Evolutionary conservation across 164 flowering plant species (phyloP), one percentile per base, ranked within the genome.

Genomic region (Sextonia rubra): DNA sequence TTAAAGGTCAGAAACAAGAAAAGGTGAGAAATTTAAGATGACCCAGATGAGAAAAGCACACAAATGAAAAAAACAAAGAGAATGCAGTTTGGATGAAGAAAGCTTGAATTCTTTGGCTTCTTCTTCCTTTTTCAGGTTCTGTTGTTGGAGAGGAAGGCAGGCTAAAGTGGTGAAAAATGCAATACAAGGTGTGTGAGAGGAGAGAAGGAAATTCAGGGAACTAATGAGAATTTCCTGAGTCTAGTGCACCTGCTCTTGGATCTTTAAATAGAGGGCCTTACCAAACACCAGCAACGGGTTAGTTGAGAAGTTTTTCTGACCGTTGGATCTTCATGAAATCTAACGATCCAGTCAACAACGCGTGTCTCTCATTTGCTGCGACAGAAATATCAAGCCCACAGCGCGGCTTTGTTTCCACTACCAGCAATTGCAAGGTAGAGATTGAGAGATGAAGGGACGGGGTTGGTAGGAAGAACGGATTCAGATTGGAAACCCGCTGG

Each of bases 221-320:
- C 5, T 52, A 52, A 63, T 23, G 18, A 37, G 69, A 74, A 60
- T 67, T 78, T 73, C 78, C 81, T 78, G 80, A 68, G 70, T 69
- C 27, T 68, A 25, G 73, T 47, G 69, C 29, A 64, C 17, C 76
- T 3, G 68, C 49, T 56, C 73, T 32, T 6, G 72, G 52, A 20
- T 49, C 69, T 70, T 79, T 82, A 78, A 76, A 82, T 78, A 80
- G 77, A 58, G 5, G 64, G 62, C 64, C 11, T 56, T n/a, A 69
- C 72, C 69, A 47, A 20, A 8, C 52, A 26, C 68, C 22, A 24
- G n/a, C 58, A 52, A 72, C 17, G 76, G 52, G 83, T 82, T 82
- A 80, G 83, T 78, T 82, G 83, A 72, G 68, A 7, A 23, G 12
- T 2, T 0, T 1, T 15, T 2, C 9, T 9, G 26, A 55, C 75